A percentile compares a stretch with the other conserved stretches of the same genome.
These are phyloP conservation scores for Sapria himalayana DNA, from an alignment of 345 rosid species.

Conservation along the genomic window DNA sequence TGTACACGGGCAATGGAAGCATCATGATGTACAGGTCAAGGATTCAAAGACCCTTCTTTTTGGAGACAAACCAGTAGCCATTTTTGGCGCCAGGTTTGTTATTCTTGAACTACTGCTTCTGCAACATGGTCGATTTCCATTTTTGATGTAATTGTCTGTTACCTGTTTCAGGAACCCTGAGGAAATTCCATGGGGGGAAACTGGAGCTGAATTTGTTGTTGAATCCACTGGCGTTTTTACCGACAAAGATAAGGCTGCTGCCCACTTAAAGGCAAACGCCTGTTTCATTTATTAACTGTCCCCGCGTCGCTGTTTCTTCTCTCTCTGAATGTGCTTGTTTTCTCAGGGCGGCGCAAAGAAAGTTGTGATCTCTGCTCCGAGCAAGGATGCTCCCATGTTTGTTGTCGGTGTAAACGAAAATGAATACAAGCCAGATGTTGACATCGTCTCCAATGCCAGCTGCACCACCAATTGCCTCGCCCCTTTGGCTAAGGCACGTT, in stretches of 20 bases:
- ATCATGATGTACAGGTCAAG: constrained; percentile 31
- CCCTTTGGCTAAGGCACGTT: constrained; percentile 40
- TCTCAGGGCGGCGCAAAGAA: constrained; percentile 50
- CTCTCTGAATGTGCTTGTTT: neutral
- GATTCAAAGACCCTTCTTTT: constrained; percentile 47
- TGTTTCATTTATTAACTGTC: neutral
- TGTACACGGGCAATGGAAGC: constrained; percentile 54
- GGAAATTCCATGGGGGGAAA: constrained; percentile 47
- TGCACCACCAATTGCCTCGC: constrained; percentile 76
- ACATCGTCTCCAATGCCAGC: constrained; percentile 46
- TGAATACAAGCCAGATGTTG: constrained; percentile 26
- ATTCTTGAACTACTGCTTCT: neutral
- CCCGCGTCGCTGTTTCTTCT: no score
- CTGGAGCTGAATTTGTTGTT: constrained; percentile 39
- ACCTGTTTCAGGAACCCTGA: constrained; percentile 29
- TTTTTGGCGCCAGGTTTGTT: constrained; percentile 29
- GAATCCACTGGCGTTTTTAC: constrained; percentile 62
- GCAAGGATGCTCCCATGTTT: constrained; percentile 61
- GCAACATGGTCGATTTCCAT: neutral
- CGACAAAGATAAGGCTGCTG: constrained; percentile 52
- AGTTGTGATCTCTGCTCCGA: constrained; percentile 42
- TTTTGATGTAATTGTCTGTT: neutral
- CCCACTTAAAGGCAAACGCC: constrained; percentile 39
- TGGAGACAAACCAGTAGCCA: constrained; percentile 30
- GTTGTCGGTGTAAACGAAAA: constrained; percentile 54